Evolutionary conservation across 2,329 filamentous ascomycete species (phyloP).

Genomic region (Colletotrichum camelliae): DNA sequence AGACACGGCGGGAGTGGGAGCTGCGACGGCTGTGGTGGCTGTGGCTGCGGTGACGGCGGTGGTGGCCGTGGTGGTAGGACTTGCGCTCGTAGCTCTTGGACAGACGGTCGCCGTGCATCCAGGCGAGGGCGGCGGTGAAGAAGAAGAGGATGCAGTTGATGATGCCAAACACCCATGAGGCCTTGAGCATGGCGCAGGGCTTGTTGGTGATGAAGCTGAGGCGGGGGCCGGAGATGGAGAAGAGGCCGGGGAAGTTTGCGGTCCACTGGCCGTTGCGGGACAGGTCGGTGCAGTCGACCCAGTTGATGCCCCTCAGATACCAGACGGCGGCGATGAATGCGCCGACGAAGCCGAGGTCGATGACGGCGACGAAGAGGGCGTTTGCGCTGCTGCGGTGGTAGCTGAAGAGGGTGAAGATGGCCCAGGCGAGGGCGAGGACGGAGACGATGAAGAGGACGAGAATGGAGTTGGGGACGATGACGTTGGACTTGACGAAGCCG

Average conservation of each 20-base stretch:
- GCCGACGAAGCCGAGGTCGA: conserved; percentile 68
- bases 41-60: conserved; percentile 37
- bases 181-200: conserved; percentile 91
- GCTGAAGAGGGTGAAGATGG: conserved; percentile 68
- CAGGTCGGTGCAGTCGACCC: conserved; percentile 72
- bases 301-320: conserved; percentile 61
- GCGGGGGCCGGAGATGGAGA: conserved; percentile 55
- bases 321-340: conserved; percentile 69
- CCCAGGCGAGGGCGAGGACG: conserved; percentile 67
- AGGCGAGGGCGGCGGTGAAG: conserved; percentile 75
- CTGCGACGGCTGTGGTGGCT: conserved; percentile 34
- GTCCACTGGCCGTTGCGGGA: conserved; percentile 53
- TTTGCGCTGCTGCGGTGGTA: conserved; percentile 68
- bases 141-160: conserved; percentile 86
- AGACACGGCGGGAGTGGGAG: conserved; percentile 26
- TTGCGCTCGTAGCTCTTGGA: conserved; percentile 50
- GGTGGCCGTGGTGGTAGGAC: conserved; percentile 27
- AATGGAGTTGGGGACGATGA: conserved; percentile 65
- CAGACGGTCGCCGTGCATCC: conserved; percentile 55
- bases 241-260: conserved; percentile 66
- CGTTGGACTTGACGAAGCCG: conserved; percentile 60
- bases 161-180: conserved; percentile 86
- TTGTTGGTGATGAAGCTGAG: conserved; percentile 68
- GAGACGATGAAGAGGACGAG: conserved; percentile 73
- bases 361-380: conserved; percentile 63